Evolutionary conservation across 257 asterid species (phyloP).

Genomic region (Capsicum pubescens): DNA sequence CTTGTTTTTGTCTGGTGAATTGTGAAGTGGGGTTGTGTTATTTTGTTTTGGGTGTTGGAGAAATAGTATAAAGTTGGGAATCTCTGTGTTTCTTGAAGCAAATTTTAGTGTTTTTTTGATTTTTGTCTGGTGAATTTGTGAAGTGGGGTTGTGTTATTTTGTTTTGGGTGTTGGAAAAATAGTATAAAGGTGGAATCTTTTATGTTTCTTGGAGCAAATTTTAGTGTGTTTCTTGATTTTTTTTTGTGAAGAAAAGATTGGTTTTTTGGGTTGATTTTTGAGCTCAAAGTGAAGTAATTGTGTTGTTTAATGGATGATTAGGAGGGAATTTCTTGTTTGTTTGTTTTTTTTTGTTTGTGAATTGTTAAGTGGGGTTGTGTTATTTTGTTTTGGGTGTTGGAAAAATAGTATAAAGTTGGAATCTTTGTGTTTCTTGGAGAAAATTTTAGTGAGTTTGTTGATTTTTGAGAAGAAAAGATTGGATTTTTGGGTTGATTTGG

Average conservation of each 20-base stretch:
- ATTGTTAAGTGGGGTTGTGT: conserved; percentile 16
- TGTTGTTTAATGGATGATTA: conserved; percentile 34
- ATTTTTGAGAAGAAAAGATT: conserved; percentile 19
- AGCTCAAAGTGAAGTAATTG: not conserved
- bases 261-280: conserved; percentile 10
- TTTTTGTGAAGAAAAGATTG: conserved; percentile 22
- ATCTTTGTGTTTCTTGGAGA: conserved; percentile 30
- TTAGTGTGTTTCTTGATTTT: conserved; percentile 22
- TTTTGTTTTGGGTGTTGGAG: conserved; percentile 4
- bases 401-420: conserved; percentile 27
- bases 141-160: conserved; percentile 20
- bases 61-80: conserved; percentile 27
- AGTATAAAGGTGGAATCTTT: conserved; percentile 33
- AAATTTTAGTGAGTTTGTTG: conserved; percentile 17
- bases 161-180: conserved; percentile 1
- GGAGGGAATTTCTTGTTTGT: conserved; percentile 23
- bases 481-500: conserved; percentile 1
- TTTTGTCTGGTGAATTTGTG: conserved; percentile 9
- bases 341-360: conserved; percentile 6
- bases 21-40: conserved; percentile 23
- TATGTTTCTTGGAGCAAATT: conserved; percentile 20
- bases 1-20: not conserved
- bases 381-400: conserved; percentile 2
- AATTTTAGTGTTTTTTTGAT: conserved; percentile 15
- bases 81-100: conserved; percentile 30